A percentile compares a stretch with the other conserved stretches of the same genome.
Conservation (phyloP, 2,329 filamentous ascomycete species). For the Sclerotinia spermophila region DNA sequence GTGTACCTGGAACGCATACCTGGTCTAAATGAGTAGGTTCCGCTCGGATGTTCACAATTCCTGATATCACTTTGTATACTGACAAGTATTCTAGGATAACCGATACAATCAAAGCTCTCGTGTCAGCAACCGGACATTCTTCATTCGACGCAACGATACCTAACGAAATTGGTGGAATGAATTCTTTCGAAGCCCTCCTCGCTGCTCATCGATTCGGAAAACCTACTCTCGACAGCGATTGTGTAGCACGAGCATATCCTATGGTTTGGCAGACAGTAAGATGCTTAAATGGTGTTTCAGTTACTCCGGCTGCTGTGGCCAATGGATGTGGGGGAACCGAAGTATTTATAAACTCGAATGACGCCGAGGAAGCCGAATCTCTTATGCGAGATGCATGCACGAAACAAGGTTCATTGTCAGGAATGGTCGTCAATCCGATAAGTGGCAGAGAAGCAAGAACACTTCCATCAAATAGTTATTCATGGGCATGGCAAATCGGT, state of each 20-base stretch:
- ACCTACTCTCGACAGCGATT: conserved; percentile 32
- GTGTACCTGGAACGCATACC: conserved; percentile 36
- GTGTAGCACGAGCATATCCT: conserved; percentile 36
- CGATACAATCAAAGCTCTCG: conserved; percentile 32
- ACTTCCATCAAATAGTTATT: conserved; percentile 34
- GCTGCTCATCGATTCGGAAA: conserved; percentile 31
- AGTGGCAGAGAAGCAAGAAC: conserved; percentile 32
- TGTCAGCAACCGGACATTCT: conserved; percentile 25
- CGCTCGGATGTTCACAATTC: not conserved
- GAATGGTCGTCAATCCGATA: conserved; percentile 33
- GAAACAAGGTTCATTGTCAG: conserved; percentile 30
- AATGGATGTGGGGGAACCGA: conserved; percentile 27
- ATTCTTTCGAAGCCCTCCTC: conserved; percentile 42
- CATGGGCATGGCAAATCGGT: conserved; percentile 49
- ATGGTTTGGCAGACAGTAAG: conserved; percentile 35
- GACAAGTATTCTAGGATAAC: conserved; percentile 25
- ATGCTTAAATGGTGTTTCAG: conserved; percentile 31
- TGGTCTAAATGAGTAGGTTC: conserved; percentile 31
- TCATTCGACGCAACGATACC: conserved; percentile 52
- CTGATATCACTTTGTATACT: not conserved
- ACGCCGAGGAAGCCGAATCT: conserved; percentile 31
- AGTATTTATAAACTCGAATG: conserved; percentile 29
- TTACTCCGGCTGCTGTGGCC: conserved; percentile 32
- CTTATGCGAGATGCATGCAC: conserved; percentile 34
- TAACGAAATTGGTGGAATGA: conserved; percentile 64